Conservation (phyloP, 169 alveolate species). For the Plasmodium adleri region DNA sequence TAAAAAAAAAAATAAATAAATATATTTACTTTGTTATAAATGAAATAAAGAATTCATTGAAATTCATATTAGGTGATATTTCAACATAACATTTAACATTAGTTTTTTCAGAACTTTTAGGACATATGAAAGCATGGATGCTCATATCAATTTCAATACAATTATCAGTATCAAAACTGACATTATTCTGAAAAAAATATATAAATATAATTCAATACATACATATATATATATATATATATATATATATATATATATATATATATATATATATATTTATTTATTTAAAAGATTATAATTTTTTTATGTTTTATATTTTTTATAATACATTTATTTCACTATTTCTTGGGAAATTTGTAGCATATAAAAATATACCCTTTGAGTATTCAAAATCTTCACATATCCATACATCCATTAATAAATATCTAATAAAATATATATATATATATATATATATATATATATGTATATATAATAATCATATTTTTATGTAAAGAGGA, state of each 20-base stretch:
- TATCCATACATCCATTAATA: slow-evolving; percentile 61
- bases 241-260: neutral
- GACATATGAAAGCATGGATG: slow-evolving; percentile 39
- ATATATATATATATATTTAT: too few species aligned
- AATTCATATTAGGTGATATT: slow-evolving; percentile 43
- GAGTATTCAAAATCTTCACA: slow-evolving; percentile 61
- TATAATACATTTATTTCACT: slow-evolving; percentile 20
- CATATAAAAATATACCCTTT: slow-evolving; percentile 58
- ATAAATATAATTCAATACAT: neutral
- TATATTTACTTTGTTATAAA: slow-evolving; percentile 49
- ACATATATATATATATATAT: neutral
- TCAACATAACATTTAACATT: slow-evolving; percentile 49
- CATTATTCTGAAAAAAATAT: slow-evolving; percentile 15
- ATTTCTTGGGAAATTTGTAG: slow-evolving; percentile 22
- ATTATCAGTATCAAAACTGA: slow-evolving; percentile 18
- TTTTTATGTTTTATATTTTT: neutral
- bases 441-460: too few species aligned
- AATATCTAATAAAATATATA: slow-evolving; percentile 6
- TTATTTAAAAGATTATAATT: too few species aligned
- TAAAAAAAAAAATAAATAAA: neutral
- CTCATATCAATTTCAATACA: slow-evolving; percentile 60
- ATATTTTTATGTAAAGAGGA: too few species aligned
- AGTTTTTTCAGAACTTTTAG: slow-evolving; percentile 21
- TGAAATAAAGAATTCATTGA: slow-evolving; percentile 29
- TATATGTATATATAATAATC: too few species aligned